Percentiles rank a stretch among this genome's conserved stretches.
These are phyloP conservation scores for Diddensiella transvaalensis DNA, from an alignment of 805 yeast genomes.

Conservation along the genomic window DNA sequence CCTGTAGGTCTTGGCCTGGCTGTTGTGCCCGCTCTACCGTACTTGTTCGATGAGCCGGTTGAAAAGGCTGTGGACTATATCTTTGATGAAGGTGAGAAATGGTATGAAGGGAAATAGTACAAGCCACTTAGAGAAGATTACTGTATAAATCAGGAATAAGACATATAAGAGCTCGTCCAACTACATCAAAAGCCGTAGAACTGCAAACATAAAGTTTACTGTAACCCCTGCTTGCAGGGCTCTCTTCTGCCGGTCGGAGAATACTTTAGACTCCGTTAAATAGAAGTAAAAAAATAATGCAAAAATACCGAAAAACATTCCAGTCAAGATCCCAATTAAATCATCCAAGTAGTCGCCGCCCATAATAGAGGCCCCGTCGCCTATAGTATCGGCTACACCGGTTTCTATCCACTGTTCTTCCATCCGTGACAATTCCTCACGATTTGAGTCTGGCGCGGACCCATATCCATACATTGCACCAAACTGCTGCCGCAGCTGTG, in stretches of 20 bases:
- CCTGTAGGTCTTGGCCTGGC: constrained; percentile 78
- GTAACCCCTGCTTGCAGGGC: constrained; percentile 69
- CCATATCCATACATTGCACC: constrained; percentile 56
- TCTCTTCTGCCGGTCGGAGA: constrained; percentile 60
- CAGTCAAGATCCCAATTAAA: constrained; percentile 65
- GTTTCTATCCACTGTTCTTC: constrained; percentile 90
- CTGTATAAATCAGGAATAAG: neutral
- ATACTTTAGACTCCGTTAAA: constrained; percentile 52
- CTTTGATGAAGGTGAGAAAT: constrained; percentile 40
- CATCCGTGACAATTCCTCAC: constrained; percentile 45
- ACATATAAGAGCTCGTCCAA: too few relatives aligned
- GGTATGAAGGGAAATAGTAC: neutral
- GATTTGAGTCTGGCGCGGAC: constrained; percentile 11
- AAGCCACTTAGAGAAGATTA: neutral
- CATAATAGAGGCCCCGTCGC: constrained; percentile 43
- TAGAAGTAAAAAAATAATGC: constrained; percentile 57
- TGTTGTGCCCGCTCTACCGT: constrained; percentile 74
- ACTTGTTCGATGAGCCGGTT: constrained; percentile 77
- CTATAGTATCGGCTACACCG: constrained; percentile 50
- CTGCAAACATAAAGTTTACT: constrained; percentile 64
- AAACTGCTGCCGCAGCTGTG: constrained; percentile 70
- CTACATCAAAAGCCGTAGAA: constrained; percentile 15
- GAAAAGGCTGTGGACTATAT: constrained; percentile 62
- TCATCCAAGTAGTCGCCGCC: constrained; percentile 59
- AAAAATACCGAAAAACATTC: constrained; percentile 71